Conservation (phyloP, 192 early-diverging fungal genomes). For the Mycoemilia scoparia region DNA sequence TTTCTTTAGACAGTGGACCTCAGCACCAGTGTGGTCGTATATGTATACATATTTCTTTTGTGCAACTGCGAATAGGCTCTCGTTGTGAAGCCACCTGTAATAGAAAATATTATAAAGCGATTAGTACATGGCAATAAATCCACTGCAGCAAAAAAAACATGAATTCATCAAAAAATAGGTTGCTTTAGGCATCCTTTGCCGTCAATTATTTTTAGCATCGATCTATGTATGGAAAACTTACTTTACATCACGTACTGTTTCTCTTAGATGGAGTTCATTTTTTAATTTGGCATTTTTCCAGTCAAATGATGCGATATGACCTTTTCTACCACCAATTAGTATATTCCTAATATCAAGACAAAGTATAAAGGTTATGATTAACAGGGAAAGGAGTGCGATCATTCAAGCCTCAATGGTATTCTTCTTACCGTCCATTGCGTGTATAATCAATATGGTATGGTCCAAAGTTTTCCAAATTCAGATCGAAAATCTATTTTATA, state of each 20-base stretch:
- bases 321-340: slow-evolving; percentile 59
- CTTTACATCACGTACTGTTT: slow-evolving; percentile 86
- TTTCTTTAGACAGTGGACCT: slow-evolving; percentile 71
- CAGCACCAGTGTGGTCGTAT: slow-evolving; percentile 78
- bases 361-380: slow-evolving; percentile 3
- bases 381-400: not conserved
- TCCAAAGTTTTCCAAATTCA: slow-evolving; percentile 61
- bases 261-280: slow-evolving; percentile 70
- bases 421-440: slow-evolving; percentile 59
- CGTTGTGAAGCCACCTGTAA: slow-evolving; percentile 90
- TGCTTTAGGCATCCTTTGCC: not conserved
- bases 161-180: not conserved
- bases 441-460: slow-evolving; percentile 85
- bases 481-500: slow-evolving; percentile 67
- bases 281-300: slow-evolving; percentile 65
- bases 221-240: too few species aligned
- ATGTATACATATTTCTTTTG: slow-evolving; percentile 92
- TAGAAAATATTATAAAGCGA: not conserved
- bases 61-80: slow-evolving; percentile 82
- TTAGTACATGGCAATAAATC: not conserved
- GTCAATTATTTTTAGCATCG: slow-evolving; percentile 34
- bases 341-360: too few species aligned
- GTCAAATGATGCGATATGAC: slow-evolving; percentile 81
- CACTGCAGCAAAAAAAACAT: not conserved
- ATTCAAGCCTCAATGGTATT: too few species aligned